Evolutionary conservation across 257 asterid species (phyloP).

Genomic region (Solanum piurae): DNA sequence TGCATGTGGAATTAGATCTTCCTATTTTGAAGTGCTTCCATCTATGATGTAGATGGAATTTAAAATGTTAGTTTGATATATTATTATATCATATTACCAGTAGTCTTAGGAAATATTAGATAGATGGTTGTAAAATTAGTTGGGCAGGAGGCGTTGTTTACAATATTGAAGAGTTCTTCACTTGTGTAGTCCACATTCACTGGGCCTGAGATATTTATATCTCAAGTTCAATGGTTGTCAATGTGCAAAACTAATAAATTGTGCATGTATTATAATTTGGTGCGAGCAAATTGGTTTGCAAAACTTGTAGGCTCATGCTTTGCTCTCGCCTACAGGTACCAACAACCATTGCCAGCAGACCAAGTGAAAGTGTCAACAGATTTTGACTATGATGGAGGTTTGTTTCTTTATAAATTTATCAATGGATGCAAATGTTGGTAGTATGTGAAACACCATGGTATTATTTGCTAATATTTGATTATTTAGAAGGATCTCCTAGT

Average conservation of each 20-base stretch:
- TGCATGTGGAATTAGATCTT: not conserved
- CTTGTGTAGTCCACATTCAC: not conserved
- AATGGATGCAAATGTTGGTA: not conserved
- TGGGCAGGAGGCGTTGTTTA: not conserved
- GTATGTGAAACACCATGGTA: not conserved
- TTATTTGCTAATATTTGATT: not conserved
- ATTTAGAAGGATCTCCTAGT: constrained; percentile 63
- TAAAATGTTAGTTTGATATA: not conserved
- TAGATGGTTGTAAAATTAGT: not conserved
- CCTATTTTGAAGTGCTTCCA: not conserved
- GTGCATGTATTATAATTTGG: not conserved
- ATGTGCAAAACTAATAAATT: not conserved
- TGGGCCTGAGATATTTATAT: not conserved
- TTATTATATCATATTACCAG: not conserved
- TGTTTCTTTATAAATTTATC: constrained; percentile 1
- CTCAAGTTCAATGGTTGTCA: not conserved
- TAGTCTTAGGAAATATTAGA: not conserved
- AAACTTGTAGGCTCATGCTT: not conserved
- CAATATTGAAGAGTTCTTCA: not conserved
- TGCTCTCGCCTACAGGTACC: constrained; percentile 46
- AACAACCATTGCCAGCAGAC: constrained; percentile 86
- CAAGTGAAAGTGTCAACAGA: constrained; percentile 72
- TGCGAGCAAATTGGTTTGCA: not conserved
- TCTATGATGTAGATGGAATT: not conserved
- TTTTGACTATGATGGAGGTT: constrained; percentile 76